Base-by-base conservation (phyloP, 2,329 filamentous ascomycete species). In the Didymella arachidicola region DNA sequence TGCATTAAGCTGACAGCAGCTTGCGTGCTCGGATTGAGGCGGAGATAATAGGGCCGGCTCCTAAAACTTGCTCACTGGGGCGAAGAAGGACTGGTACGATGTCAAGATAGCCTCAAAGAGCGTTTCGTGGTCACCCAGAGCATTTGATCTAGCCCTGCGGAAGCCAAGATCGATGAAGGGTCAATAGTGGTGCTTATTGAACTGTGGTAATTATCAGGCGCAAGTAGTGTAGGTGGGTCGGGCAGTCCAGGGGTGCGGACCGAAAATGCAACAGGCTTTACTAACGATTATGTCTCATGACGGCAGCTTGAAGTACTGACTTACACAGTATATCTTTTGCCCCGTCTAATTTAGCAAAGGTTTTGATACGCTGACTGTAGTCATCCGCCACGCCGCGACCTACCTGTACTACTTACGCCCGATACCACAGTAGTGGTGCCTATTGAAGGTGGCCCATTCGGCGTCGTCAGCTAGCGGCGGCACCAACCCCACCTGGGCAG, bases 41-140 rank as follows among this genome's bases (percentile, higher is more conserved):
- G 55, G 55, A 53, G 18, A 50, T 30, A 32, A 50, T 59, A 53
- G 49, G 50, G 56, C 44, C 49, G 55, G 43, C 42, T 26, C 61
- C 64, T 45, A 58, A 60, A 66, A 68, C 39, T 32, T 61, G 64
- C 62, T 63, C 64, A 63, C 44, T 6, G 30, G 32, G 7, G 6
- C 6, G 2, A 14, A 26, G 30, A 6, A 7, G 12, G 16, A 7
- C 36, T 14, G 11, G 38, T 7, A 14, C 36, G 8, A 19, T 19
- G 7, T 19, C 38, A 7, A 4, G 11, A 11, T 25, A 10, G 14
- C 38, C 18, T 19, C 36, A 11, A 36, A 36, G 5, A n/a, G 6
- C 16, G n/a, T 7, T 8, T 8, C 6, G 18, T 39, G 36, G 36
- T 39, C 18, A 11, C 11, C 16, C 36, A 19, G 5, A 39, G 36